A percentile compares a stretch with the other conserved stretches of the same genome.
phyloP scores from a whole-genome alignment of 768 basidiomycete species.

The Gloeopeniophorella convolvens region DNA sequence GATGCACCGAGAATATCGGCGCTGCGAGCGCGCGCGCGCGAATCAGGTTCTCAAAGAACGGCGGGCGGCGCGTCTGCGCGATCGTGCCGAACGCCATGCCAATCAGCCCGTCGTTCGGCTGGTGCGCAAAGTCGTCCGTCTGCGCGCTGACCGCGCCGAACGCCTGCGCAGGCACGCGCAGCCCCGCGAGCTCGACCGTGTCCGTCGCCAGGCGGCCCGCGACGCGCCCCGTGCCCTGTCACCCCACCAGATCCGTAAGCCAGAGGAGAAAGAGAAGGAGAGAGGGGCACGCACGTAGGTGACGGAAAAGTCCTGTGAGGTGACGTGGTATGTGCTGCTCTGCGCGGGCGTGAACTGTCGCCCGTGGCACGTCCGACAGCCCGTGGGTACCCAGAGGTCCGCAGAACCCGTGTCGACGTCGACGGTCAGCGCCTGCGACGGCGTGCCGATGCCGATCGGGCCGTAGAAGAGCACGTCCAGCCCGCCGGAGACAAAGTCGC shows the following conservation, averaged over 20 bases:
- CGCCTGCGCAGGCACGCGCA: constrained; percentile 42
- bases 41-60: constrained; percentile 63
- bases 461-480: constrained; percentile 47
- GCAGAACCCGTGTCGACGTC: constrained; percentile 66
- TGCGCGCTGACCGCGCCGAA: constrained; percentile 47
- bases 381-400: constrained; percentile 53
- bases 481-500: constrained; percentile 33
- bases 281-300: constrained; percentile 35
- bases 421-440: constrained; percentile 43
- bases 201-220: constrained; percentile 45
- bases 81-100: constrained; percentile 60
- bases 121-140: constrained; percentile 42
- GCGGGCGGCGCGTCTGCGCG: constrained; percentile 37
- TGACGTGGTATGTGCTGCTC: constrained; percentile 39
- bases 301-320: constrained; percentile 31
- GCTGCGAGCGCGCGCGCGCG: constrained; percentile 32
- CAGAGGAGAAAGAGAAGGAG: background rate
- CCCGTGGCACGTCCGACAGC: constrained; percentile 35
- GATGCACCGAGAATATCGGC: constrained; percentile 53
- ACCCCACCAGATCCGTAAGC: too few relatives aligned
- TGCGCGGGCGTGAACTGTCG: constrained; percentile 32
- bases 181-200: constrained; percentile 40
- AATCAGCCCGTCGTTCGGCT: constrained; percentile 51
- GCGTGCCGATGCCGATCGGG: constrained; percentile 45
- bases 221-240: constrained; percentile 51